Evolutionary conservation across 257 asterid species (phyloP), one percentile per base, ranked within the genome.

Genomic region (Solanum sejunctum): DNA sequence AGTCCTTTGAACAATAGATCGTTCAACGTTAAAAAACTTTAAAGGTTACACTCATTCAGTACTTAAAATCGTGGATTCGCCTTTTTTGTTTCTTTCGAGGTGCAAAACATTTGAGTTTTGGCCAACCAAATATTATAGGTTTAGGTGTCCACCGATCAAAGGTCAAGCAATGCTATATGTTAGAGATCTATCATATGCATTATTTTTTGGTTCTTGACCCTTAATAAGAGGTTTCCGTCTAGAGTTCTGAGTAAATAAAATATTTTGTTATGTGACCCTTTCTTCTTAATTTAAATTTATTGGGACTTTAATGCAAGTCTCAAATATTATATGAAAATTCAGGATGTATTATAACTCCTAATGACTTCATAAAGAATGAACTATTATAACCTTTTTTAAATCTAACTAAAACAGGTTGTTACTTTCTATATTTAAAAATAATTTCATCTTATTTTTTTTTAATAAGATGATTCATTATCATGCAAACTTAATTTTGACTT

Each of bases 151-250:
- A 91, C 13, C 86, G 83, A 11, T 32, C 36, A 88, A 91, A 32
- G 92, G 91, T 15, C 89, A 88, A 80, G 67, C 92, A 0, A 54
- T 91, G 84, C 36, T 91, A 43, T 91, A 75, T 60, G 84, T 86
- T 83, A 93, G 93, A 3, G 95, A 91, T 86, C 87, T 90, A 79
- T 92, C 93, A 0, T 91, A 91, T 85, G 93, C 93, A 61, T 61
- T 32, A 32, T 32, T 32, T 60, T 60, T n/a, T 1, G 16, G 9
- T 1, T 20, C 7, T 4, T 4, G 7, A 60, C 5, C 15, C 5
- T 32, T 32, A 32, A 32, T 32, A 32, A 32, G 36, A n/a, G 21
- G 36, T 0, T 21, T 21, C 4, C 0, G 36, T 15, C 0, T 61
- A 10, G 4, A 61, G 36, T 61, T 13, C 1, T 5, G 69, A 61